Conservation (phyloP, 805 yeast species). For the Metschnikowia lochheadii region DNA sequence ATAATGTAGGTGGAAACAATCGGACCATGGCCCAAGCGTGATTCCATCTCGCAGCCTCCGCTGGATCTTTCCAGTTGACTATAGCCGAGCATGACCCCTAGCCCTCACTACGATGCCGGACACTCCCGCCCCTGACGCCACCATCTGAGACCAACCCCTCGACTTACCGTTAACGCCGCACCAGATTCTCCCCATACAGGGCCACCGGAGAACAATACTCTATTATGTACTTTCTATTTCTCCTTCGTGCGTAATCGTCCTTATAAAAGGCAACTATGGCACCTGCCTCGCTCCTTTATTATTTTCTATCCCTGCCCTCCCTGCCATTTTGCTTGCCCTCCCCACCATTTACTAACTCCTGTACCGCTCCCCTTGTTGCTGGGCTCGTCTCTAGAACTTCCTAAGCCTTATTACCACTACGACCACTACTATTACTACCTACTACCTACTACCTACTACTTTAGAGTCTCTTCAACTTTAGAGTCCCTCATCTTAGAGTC, state of each 20-base stretch:
- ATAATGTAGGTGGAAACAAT: neutral
- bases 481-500: too few species aligned
- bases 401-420: neutral
- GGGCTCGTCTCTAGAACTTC: neutral
- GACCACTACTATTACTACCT: too few species aligned
- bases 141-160: neutral
- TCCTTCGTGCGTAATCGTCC: neutral
- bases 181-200: slow-evolving; percentile 1
- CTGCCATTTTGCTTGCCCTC: neutral
- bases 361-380: neutral
- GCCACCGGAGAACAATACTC: slow-evolving; percentile 4
- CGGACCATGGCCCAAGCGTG: neutral
- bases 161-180: neutral
- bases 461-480: too few species aligned
- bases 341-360: neutral
- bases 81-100: neutral
- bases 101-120: neutral
- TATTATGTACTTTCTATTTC: neutral
- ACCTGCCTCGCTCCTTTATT: neutral
- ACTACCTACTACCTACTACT: too few species aligned
- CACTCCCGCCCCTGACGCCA: neutral
- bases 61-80: neutral
- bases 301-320: neutral
- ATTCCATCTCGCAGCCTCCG: neutral
- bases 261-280: slow-evolving; percentile 1